Evolutionary conservation across 148 eudicot genomes (phyloP), one percentile per base, ranked within the genome.

Genomic region (Camellia sinensis): DNA sequence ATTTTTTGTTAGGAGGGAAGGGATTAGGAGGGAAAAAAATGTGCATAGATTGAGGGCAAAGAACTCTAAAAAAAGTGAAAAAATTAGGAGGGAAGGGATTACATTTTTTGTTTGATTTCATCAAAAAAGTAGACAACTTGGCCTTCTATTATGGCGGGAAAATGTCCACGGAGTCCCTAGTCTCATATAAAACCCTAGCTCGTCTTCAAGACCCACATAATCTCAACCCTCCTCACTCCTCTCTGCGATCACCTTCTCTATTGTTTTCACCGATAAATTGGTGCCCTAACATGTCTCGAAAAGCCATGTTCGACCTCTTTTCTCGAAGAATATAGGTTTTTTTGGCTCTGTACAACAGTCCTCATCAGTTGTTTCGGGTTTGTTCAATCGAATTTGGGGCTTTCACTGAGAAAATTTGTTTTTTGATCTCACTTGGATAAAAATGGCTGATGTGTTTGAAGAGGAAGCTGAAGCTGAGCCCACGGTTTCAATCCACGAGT

Each of bases 371-470:
- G 37, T 18, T 54, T 7, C 0, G 59, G 4, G 52, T 29, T 29
- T 2, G 44, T 6, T 41, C 11, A 2, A 2, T 57, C 4, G 29
- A 52, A 71, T 43, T 48, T 8, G n/a, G 66, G 62, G 41, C 18
- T 64, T 62, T 3, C 48, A 18, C 2, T 2, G 9, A 3, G 8
- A 0, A 9, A 21, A 15, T 41, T 5, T 48, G 37, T 5, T 5
- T 6, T 37, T 45, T 68, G 2, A 50, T 15, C 62, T 44, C 1
- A 29, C 1, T 29, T 57, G 71, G 73, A 22, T 22, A 71, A 81
- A 61, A 76, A 92, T 91, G 98, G 89, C 90, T 53, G 97, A 93
- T 81, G 85, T 44, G 37, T 89, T 92, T 52, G 96, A 91, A 29
- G 93, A 89, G 18, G 96, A 90, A 79, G 66, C 88, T 69, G 93